phyloP scores from a whole-genome alignment of 2,329 filamentous ascomycete species.

The Exophiala lecanii-corni region DNA sequence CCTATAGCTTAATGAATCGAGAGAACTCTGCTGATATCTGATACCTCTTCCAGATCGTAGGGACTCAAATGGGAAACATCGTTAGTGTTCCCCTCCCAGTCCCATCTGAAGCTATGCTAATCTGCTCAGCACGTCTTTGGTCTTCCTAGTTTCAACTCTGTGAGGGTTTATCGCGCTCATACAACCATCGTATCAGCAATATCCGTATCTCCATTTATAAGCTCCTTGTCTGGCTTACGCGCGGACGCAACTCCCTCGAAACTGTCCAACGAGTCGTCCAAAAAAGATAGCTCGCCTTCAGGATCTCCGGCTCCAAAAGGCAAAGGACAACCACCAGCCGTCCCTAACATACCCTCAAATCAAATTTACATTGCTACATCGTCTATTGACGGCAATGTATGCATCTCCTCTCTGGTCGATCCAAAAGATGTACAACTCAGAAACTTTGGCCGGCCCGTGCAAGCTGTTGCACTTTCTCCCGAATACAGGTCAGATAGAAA shows the following conservation, averaged over 20 bases:
- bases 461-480: conserved; percentile 88
- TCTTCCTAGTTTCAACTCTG: conserved; percentile 71
- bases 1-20: background rate
- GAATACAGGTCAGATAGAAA: conserved; percentile 86
- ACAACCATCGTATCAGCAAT: conserved; percentile 84
- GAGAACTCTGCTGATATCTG: conserved; percentile 1
- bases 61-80: conserved; percentile 95
- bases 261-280: conserved; percentile 31
- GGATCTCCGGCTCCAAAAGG: conserved; percentile 45
- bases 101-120: conserved; percentile 28
- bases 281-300: conserved; percentile 40
- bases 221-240: conserved; percentile 47
- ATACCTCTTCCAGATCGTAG: conserved; percentile 61
- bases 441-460: conserved; percentile 89
- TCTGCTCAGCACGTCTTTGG: conserved; percentile 70
- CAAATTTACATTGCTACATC: conserved; percentile 90
- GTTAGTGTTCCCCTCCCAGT: conserved; percentile 49
- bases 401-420: conserved; percentile 81
- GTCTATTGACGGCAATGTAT: conserved; percentile 93
- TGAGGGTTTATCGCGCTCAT: conserved; percentile 88
- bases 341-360: conserved; percentile 76
- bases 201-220: conserved; percentile 82
- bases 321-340: conserved; percentile 48
- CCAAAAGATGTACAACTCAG: conserved; percentile 83
- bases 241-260: conserved; percentile 28